Percentiles rank a stretch among this genome's conserved stretches.
phyloP scores from a whole-genome alignment of 371 early-diverging fungal species.

The Mucor plumbeus region DNA sequence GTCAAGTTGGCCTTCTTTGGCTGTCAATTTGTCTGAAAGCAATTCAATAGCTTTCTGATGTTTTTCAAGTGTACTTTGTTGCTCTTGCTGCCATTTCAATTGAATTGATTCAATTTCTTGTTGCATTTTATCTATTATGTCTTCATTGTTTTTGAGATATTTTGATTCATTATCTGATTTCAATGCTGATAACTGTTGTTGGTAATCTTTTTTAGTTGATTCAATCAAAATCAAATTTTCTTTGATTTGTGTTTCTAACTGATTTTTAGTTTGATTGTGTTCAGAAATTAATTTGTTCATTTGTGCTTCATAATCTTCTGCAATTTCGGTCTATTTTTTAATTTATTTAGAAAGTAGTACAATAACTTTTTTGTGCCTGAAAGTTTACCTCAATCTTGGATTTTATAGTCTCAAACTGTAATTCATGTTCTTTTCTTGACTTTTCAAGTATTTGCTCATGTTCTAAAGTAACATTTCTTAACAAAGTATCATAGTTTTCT shows the following conservation, averaged over 20 bases:
- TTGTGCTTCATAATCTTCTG: conserved; percentile 29
- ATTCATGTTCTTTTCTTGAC: conserved; percentile 19
- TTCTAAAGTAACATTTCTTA: not conserved
- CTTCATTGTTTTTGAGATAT: conserved; percentile 41
- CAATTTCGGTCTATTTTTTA: conserved; percentile 25
- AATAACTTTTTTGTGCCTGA: not conserved
- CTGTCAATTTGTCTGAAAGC: conserved; percentile 15
- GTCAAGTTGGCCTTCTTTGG: conserved; percentile 16
- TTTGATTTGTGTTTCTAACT: conserved; percentile 20
- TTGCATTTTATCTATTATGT: conserved; percentile 32
- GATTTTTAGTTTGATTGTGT: conserved; percentile 21
- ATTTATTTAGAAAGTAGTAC: not conserved
- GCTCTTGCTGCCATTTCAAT: conserved; percentile 25
- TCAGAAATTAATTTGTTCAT: conserved; percentile 23
- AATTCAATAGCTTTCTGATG: conserved; percentile 18
- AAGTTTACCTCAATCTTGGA: conserved; percentile 30
- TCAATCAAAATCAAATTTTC: conserved; percentile 10
- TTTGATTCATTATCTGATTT: conserved; percentile 18
- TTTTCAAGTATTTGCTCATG: conserved; percentile 19
- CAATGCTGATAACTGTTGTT: not conserved
- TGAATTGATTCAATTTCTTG: conserved; percentile 42
- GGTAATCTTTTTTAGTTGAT: conserved; percentile 10
- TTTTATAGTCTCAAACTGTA: conserved; percentile 24
- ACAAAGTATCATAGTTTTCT: conserved; percentile 13
- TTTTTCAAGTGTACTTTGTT: conserved; percentile 17